phyloP scores from a whole-genome alignment of 495 filamentous ascomycete species.

The Aspergillus sclerotioniger region DNA sequence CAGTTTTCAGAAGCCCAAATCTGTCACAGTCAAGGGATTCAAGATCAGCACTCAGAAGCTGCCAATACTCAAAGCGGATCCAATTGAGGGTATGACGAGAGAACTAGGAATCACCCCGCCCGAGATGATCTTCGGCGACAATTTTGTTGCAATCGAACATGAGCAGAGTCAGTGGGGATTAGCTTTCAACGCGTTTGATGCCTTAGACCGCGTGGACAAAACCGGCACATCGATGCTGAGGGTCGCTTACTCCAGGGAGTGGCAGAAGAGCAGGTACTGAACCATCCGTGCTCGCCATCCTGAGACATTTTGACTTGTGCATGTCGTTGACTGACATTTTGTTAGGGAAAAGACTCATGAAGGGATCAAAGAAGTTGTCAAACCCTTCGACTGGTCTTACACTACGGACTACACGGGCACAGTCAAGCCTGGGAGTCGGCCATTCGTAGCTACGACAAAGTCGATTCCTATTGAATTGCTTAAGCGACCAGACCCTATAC shows the following conservation, averaged over 20 bases:
- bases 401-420: conserved; percentile 81
- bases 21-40: conserved; percentile 58
- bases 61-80: conserved; percentile 85
- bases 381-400: conserved; percentile 98
- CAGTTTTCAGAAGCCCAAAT: conserved; percentile 30
- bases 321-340: conserved; percentile 20
- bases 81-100: conserved; percentile 81
- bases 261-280: conserved; percentile 72
- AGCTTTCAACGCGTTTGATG: conserved; percentile 79
- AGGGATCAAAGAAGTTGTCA: conserved; percentile 88
- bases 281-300: neutral
- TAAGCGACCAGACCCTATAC: conserved; percentile 82
- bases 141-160: conserved; percentile 73
- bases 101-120: conserved; percentile 81
- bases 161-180: conserved; percentile 66
- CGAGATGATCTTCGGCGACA: conserved; percentile 99
- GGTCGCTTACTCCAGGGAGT: conserved; percentile 87
- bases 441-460: conserved; percentile 51
- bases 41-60: conserved; percentile 76
- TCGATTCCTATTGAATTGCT: conserved; percentile 82
- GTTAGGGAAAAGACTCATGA: conserved; percentile 76
- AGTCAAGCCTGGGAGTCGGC: conserved; percentile 29
- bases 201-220: conserved; percentile 88
- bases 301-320: neutral
- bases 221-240: conserved; percentile 85